Percentiles rank a stretch among this genome's conserved stretches.
These are phyloP conservation scores for Suillus subaureus DNA, from an alignment of 768 basidiomycete species.

Conservation along the genomic window DNA sequence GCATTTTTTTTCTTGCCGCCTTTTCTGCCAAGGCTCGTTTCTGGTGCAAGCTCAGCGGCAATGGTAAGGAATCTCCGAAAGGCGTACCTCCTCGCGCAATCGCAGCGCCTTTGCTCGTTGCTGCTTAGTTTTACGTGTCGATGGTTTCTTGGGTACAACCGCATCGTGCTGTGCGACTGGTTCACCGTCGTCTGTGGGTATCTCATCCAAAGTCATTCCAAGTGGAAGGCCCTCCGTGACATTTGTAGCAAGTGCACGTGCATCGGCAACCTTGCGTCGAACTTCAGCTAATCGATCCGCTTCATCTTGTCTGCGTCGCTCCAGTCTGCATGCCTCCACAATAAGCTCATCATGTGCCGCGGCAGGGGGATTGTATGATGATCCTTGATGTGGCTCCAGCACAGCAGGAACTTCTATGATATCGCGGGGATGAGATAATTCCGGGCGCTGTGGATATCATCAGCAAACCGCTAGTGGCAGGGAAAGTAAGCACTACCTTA, in stretches of 20 bases:
- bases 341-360: slow-evolving; percentile 74
- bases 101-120: slow-evolving; percentile 72
- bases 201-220: slow-evolving; percentile 68
- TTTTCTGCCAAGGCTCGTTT: slow-evolving; percentile 66
- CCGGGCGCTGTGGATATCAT: slow-evolving; percentile 45
- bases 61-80: background rate
- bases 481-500: slow-evolving; percentile 48
- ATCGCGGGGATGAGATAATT: slow-evolving; percentile 46
- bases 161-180: slow-evolving; percentile 33
- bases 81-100: slow-evolving; percentile 61
- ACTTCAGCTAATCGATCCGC: slow-evolving; percentile 53
- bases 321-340: slow-evolving; percentile 63
- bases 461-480: background rate
- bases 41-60: slow-evolving; percentile 34
- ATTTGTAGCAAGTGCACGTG: slow-evolving; percentile 36
- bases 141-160: slow-evolving; percentile 41
- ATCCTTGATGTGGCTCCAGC: slow-evolving; percentile 73
- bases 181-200: slow-evolving; percentile 43
- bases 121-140: slow-evolving; percentile 56
- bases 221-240: slow-evolving; percentile 42
- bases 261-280: slow-evolving; percentile 58
- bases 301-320: slow-evolving; percentile 57
- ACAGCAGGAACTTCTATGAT: slow-evolving; percentile 68
- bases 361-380: slow-evolving; percentile 87
- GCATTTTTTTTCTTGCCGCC: slow-evolving; percentile 59